A percentile compares a stretch with the other conserved stretches of the same genome.
These are phyloP conservation scores for Picea abies DNA, from an alignment of 83 land plant species.

Conservation along the genomic window DNA sequence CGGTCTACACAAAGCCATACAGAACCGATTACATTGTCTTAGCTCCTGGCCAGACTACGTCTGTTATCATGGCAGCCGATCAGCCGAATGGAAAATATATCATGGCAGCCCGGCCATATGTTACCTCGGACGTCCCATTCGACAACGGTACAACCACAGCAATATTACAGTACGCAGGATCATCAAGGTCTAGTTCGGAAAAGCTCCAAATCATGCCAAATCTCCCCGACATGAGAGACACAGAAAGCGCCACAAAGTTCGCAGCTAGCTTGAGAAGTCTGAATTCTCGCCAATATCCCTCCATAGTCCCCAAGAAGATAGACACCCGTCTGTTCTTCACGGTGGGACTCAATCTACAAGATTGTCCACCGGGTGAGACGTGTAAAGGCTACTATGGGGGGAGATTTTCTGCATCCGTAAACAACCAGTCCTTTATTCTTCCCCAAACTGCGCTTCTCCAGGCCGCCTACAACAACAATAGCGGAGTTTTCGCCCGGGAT, in stretches of 20 bases:
- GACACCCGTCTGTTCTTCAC: constrained; percentile 43
- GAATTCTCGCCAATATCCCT: constrained; percentile 31
- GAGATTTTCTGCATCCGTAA: constrained; percentile 47
- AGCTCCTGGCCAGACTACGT: constrained; percentile 82
- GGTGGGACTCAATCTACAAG: constrained; percentile 49
- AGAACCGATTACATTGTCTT: constrained; percentile 45
- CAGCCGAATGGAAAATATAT: constrained; percentile 31
- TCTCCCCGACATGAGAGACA: constrained; percentile 44
- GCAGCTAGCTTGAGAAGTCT: constrained; percentile 30
- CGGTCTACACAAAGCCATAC: constrained; percentile 56
- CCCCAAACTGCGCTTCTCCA: constrained; percentile 38
- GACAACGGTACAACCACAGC: constrained; percentile 48
- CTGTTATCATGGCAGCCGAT: constrained; percentile 48
- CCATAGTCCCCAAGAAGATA: constrained; percentile 48
- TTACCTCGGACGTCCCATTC: constrained; percentile 45
- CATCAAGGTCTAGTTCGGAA: neutral
- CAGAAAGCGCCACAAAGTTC: constrained; percentile 27
- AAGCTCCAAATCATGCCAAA: neutral
- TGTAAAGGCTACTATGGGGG: constrained; percentile 41
- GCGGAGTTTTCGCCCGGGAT: constrained; percentile 17
- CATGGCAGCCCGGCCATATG: constrained; percentile 48
- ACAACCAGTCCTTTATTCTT: constrained; percentile 56
- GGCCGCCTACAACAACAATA: constrained; percentile 26
- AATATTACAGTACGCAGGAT: constrained; percentile 34
- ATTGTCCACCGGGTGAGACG: constrained; percentile 34